These are phyloP conservation scores for Bryoglossum gracile DNA, from an alignment of 495 filamentous ascomycete genomes.

Conservation along the genomic window DNA sequence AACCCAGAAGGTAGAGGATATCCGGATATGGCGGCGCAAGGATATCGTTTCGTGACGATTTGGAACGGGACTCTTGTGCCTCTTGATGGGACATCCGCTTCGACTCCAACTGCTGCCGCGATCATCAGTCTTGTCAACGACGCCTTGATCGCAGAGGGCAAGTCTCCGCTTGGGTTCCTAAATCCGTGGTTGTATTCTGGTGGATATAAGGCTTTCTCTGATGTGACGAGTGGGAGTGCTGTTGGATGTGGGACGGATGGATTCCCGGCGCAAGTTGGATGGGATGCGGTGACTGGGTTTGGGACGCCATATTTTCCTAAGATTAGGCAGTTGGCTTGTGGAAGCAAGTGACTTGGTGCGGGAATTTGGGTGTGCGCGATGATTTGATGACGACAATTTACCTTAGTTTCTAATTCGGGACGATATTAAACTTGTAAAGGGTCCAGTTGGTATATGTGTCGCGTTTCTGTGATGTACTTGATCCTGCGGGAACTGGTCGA, in stretches of 20 bases:
- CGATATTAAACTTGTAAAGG: no score
- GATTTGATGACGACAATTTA: no score
- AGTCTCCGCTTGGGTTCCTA: constrained; percentile 53
- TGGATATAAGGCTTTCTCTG: constrained; percentile 48
- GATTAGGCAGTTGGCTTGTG: not conserved
- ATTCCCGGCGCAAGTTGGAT: constrained; percentile 46
- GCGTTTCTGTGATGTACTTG: no score
- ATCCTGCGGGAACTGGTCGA: no score
- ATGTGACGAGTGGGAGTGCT: constrained; percentile 44
- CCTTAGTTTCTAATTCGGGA: no score
- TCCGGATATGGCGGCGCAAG: constrained; percentile 66
- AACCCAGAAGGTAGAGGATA: constrained; percentile 56
- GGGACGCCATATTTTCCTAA: constrained; percentile 37
- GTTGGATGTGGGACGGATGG: constrained; percentile 46
- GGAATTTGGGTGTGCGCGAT: not conserved
- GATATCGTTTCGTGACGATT: constrained; percentile 34
- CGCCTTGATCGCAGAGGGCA: constrained; percentile 46
- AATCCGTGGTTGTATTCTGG: constrained; percentile 55
- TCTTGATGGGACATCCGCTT: constrained; percentile 30
- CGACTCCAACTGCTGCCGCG: constrained; percentile 29
- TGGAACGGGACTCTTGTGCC: constrained; percentile 40
- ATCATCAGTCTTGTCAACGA: constrained; percentile 58
- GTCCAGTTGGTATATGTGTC: no score
- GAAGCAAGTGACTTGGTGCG: no score
- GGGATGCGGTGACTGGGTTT: constrained; percentile 60